Conservation (phyloP, 768 basidiomycete species). For the Boletus fagicola region DNA sequence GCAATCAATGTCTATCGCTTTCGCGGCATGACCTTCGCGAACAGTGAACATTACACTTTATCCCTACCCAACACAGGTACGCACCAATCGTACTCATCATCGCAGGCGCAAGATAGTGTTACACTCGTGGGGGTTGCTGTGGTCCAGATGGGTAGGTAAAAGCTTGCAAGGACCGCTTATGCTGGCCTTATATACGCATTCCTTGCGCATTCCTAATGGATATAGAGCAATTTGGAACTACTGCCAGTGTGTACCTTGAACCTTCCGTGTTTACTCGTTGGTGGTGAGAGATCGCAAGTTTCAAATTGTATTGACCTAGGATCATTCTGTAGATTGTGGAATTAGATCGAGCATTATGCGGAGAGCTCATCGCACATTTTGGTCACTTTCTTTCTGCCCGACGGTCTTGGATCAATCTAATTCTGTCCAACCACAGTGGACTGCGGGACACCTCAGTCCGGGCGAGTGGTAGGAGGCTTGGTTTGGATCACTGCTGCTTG, state of each 20-base stretch:
- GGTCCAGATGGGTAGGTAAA: neutral
- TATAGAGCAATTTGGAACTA: neutral
- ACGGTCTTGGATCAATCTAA: too few relatives aligned
- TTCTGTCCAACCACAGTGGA: too few relatives aligned
- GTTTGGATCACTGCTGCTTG: too few relatives aligned
- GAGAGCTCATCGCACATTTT: too few relatives aligned
- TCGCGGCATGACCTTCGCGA: neutral
- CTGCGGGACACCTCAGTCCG: too few relatives aligned
- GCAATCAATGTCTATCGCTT: conserved; percentile 8
- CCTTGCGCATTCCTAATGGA: neutral
- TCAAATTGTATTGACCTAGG: neutral
- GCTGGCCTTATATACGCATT: neutral
- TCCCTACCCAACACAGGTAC: neutral
- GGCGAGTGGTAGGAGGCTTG: too few relatives aligned
- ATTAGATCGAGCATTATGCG: too few relatives aligned
- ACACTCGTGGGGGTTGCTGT: neutral
- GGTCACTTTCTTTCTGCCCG: too few relatives aligned
- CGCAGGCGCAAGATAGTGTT: neutral
- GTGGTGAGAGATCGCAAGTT: neutral
- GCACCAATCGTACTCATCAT: neutral
- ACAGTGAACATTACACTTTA: neutral
- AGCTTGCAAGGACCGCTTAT: neutral
- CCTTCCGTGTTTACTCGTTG: too few relatives aligned
- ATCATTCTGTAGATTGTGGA: too few relatives aligned
- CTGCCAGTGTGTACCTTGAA: neutral